Conservation (phyloP, 2,329 filamentous ascomycete genomes). For the Helminthosporium solani region DNA sequence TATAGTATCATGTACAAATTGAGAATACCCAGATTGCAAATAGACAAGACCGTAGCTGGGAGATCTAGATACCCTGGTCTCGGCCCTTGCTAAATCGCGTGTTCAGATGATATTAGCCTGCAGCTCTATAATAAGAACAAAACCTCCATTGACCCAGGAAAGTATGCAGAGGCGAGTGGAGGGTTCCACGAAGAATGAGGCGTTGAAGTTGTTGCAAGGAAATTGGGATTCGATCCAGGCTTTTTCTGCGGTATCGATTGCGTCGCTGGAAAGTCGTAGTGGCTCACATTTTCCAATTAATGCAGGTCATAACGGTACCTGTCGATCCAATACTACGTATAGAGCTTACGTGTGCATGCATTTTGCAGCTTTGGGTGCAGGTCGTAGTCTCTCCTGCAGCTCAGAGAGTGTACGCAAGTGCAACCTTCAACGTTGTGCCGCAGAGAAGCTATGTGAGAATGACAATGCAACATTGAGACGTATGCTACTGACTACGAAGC, state of each 20-base stretch:
- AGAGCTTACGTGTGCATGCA: conserved; percentile 26
- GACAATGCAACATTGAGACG: conserved; percentile 1
- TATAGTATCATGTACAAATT: conserved; percentile 21
- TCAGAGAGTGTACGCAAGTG: conserved; percentile 2
- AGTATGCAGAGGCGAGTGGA: background rate
- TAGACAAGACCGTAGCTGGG: conserved; percentile 21
- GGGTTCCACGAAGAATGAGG: background rate
- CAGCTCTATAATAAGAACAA: conserved; percentile 24
- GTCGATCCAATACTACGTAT: conserved; percentile 10
- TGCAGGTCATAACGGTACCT: conserved; percentile 1
- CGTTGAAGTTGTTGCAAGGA: background rate
- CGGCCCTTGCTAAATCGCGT: conserved; percentile 28
- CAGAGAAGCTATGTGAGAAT: background rate
- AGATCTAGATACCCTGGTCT: conserved; percentile 22
- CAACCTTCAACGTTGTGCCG: conserved; percentile 7
- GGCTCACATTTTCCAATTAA: no score
- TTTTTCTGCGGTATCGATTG: no score
- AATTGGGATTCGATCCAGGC: background rate
- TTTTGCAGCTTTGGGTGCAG: conserved; percentile 8
- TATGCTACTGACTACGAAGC: conserved; percentile 24
- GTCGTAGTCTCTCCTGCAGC: conserved; percentile 8
- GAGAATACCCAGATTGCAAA: conserved; percentile 31
- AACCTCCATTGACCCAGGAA: conserved; percentile 18
- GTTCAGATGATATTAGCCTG: conserved; percentile 21
- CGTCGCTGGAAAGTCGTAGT: no score